Conservation (phyloP, 2,329 filamentous ascomycete genomes). For the Colletotrichum higginsianum region DNA sequence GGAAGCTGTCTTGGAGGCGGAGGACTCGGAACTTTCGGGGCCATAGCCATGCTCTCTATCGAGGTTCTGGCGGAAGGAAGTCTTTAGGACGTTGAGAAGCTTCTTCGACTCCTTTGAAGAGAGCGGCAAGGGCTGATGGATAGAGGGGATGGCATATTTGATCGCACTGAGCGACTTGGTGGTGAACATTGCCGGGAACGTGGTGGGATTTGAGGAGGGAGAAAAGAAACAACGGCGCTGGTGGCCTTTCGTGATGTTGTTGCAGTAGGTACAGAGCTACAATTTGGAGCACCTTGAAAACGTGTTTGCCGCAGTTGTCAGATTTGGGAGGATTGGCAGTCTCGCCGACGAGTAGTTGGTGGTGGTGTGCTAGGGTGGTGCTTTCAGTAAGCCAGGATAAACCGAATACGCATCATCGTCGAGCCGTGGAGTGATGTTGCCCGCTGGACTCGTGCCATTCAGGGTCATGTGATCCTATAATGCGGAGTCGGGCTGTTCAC, state of each 20-base stretch:
- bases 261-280: too few species aligned
- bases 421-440: constrained; percentile 20
- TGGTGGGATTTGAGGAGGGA: not conserved
- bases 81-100: constrained; percentile 69
- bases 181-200: constrained; percentile 49
- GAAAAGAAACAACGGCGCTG: not conserved
- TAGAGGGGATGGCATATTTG: constrained; percentile 59
- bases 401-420: constrained; percentile 26
- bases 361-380: constrained; percentile 4
- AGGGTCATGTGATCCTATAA: constrained; percentile 28
- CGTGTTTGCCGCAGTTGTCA: not conserved
- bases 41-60: constrained; percentile 69
- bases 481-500: not conserved
- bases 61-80: constrained; percentile 71
- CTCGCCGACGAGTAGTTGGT: not conserved
- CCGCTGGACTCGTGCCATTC: constrained; percentile 29
- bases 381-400: not conserved
- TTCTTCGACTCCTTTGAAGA: constrained; percentile 66
- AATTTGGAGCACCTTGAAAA: not conserved
- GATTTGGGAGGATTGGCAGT: not conserved
- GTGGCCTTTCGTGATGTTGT: constrained; percentile 1
- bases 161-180: constrained; percentile 56
- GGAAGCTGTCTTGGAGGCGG: constrained; percentile 35
- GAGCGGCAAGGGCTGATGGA: constrained; percentile 68
- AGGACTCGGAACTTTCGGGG: constrained; percentile 47